A percentile compares a stretch with the other conserved stretches of the same genome.
These are phyloP conservation scores for Pichia sp. DNA, from an alignment of 1,139 yeast genomes.

Conservation along the genomic window DNA sequence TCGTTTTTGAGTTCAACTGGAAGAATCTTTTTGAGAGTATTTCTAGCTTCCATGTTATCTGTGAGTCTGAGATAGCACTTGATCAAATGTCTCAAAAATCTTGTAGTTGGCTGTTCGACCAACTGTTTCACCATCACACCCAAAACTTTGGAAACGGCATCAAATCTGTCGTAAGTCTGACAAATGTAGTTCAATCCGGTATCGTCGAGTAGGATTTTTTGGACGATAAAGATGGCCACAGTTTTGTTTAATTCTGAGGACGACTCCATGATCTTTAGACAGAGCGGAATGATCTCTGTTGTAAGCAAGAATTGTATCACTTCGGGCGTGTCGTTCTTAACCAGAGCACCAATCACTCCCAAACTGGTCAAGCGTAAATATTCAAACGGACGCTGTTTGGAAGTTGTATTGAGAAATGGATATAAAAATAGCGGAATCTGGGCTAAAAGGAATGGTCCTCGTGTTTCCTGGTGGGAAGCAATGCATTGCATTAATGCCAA, in stretches of 20 bases:
- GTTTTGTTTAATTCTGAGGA: conserved; percentile 93
- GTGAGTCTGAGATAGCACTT: conserved; percentile 88
- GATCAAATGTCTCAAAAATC: conserved; percentile 88
- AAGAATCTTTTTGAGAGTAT: conserved; percentile 74
- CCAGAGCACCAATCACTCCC: conserved; percentile 96
- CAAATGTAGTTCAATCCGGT: conserved; percentile 88
- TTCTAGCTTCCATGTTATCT: conserved; percentile 87
- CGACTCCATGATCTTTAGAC: conserved; percentile 91
- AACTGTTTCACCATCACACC: conserved; percentile 87
- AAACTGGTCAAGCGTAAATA: conserved; percentile 86
- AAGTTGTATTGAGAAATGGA: conserved; percentile 89
- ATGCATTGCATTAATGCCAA: conserved; percentile 92
- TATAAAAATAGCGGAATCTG: conserved; percentile 88
- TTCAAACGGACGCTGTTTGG: conserved; percentile 90
- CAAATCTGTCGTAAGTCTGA: conserved; percentile 91
- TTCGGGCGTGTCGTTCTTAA: conserved; percentile 92
- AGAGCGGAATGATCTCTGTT: conserved; percentile 92
- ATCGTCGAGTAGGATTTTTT: conserved; percentile 87
- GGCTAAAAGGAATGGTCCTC: conserved; percentile 79
- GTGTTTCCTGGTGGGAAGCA: conserved; percentile 89
- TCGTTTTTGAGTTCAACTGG: conserved; percentile 90
- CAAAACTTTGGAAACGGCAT: conserved; percentile 87
- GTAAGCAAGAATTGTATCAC: conserved; percentile 86
- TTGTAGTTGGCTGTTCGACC: conserved; percentile 63
- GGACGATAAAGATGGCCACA: conserved; percentile 92